Percentiles rank a stretch among this genome's conserved stretches.
phyloP scores from a whole-genome alignment of 2,329 filamentous ascomycete species.

The Ascosphaera apis region DNA sequence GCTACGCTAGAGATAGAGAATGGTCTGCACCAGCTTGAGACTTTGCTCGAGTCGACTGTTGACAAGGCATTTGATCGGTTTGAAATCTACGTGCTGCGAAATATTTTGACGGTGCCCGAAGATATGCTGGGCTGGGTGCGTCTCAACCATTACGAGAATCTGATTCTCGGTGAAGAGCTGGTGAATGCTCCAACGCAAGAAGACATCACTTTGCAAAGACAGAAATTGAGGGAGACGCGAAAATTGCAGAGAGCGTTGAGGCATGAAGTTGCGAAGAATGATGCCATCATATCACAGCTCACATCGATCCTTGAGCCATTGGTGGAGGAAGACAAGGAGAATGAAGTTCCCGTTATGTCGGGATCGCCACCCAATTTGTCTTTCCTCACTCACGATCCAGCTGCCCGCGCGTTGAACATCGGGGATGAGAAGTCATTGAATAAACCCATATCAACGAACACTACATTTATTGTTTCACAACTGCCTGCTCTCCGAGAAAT shows the following conservation, averaged over 20 bases:
- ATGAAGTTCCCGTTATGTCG: slow-evolving; percentile 8
- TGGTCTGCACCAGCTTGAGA: slow-evolving; percentile 67
- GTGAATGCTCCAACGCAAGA: slow-evolving; percentile 35
- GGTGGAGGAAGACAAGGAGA: slow-evolving; percentile 4
- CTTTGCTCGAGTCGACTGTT: slow-evolving; percentile 54
- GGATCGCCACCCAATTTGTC: slow-evolving; percentile 21
- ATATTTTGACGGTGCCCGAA: slow-evolving; percentile 51
- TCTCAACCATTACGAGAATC: slow-evolving; percentile 56
- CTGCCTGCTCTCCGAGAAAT: slow-evolving; percentile 54
- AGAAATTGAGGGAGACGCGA: slow-evolving; percentile 55
- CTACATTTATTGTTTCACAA: slow-evolving; percentile 57
- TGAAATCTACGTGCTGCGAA: slow-evolving; percentile 75
- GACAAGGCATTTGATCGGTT: slow-evolving; percentile 72
- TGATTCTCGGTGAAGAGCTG: slow-evolving; percentile 12
- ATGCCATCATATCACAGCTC: slow-evolving; percentile 42
- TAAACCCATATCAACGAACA: slow-evolving; percentile 22
- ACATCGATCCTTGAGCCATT: slow-evolving; percentile 25
- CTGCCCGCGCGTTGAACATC: slow-evolving; percentile 24
- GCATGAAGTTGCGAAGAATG: slow-evolving; percentile 49
- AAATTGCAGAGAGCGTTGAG: slow-evolving; percentile 48
- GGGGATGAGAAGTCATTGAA: slow-evolving; percentile 16
- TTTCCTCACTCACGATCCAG: slow-evolving; percentile 30
- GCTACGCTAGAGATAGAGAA: slow-evolving; percentile 58
- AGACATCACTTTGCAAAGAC: slow-evolving; percentile 46
- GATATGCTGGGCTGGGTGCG: slow-evolving; percentile 57